phyloP scores from a whole-genome alignment of 1,284 basidiomycete genomes.

The Leucoagaricus sp. region DNA sequence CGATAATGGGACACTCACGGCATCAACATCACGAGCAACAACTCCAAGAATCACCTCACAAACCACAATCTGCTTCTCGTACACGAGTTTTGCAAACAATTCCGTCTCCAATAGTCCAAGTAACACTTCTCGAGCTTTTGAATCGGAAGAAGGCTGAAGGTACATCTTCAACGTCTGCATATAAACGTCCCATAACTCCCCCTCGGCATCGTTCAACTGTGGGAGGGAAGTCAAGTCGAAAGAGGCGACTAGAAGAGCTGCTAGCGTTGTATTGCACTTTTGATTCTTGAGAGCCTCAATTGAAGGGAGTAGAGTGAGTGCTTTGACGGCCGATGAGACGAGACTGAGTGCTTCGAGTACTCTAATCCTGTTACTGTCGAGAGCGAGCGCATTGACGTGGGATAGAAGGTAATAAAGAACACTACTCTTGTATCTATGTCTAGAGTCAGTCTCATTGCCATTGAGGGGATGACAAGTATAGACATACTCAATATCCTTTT shows the following conservation, averaged over 20 bases:
- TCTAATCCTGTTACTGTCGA: constrained; percentile 49
- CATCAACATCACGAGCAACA: constrained; percentile 44
- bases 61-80: constrained; percentile 55
- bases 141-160: constrained; percentile 46
- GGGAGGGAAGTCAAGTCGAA: constrained; percentile 52
- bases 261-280: constrained; percentile 32
- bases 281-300: constrained; percentile 49
- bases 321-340: constrained; percentile 66
- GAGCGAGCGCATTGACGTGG: constrained; percentile 69
- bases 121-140: constrained; percentile 40
- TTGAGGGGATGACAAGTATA: no score
- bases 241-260: constrained; percentile 50
- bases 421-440: constrained; percentile 68
- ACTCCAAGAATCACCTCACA: constrained; percentile 56
- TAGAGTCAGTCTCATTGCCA: constrained; percentile 14
- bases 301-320: constrained; percentile 62
- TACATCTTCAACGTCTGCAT: constrained; percentile 42
- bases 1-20: constrained; percentile 42
- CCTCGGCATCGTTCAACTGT: constrained; percentile 48
- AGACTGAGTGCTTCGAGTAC: constrained; percentile 62
- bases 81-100: constrained; percentile 51
- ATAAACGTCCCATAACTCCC: constrained; percentile 51
- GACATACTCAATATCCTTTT: constrained; percentile 71
- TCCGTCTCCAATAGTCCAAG: constrained; percentile 47
- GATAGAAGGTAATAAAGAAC: constrained; percentile 83